These are phyloP conservation scores for Aspergillus sergii DNA, from an alignment of 2,329 filamentous ascomycete species.

Conservation along the genomic window DNA sequence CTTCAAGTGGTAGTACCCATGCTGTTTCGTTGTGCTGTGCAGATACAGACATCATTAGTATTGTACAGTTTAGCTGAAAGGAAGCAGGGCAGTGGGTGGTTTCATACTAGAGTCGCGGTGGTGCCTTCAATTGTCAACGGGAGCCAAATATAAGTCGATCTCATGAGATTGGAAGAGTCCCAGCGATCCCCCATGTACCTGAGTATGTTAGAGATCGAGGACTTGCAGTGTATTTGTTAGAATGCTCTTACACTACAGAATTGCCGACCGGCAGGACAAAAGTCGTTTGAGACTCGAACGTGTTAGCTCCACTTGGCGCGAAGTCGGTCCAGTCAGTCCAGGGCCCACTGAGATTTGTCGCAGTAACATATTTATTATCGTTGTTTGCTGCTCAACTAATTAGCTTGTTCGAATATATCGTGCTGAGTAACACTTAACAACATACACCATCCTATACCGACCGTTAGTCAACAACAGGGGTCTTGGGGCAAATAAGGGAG, in stretches of 20 bases:
- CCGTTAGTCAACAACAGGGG: not conserved
- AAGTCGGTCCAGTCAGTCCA: slow-evolving; percentile 66
- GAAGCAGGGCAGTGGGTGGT: too few relatives aligned
- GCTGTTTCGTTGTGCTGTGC: not conserved
- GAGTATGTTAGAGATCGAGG: not conserved
- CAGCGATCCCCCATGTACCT: slow-evolving; percentile 69
- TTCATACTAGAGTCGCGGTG: slow-evolving; percentile 7
- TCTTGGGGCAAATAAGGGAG: rapidly evolving
- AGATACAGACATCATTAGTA: too few relatives aligned
- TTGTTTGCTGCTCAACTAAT: slow-evolving; percentile 62
- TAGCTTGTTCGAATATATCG: not conserved
- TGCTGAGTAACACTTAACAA: not conserved
- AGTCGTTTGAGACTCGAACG: slow-evolving; percentile 63
- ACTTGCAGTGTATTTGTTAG: slow-evolving; percentile 39
- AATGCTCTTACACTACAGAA: slow-evolving; percentile 25
- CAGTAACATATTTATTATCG: slow-evolving; percentile 54
- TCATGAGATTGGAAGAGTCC: slow-evolving; percentile 61
- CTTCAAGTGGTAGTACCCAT: slow-evolving; percentile 12
- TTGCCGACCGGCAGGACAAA: slow-evolving; percentile 54
- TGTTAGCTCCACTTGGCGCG: slow-evolving; percentile 56
- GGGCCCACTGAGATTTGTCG: slow-evolving; percentile 24
- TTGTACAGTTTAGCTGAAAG: too few relatives aligned
- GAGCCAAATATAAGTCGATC: slow-evolving; percentile 67
- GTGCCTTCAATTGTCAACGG: slow-evolving; percentile 47
- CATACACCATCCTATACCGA: slow-evolving; percentile 14